Conservation (phyloP, 768 basidiomycete species). For the Boletellus emodensis region DNA sequence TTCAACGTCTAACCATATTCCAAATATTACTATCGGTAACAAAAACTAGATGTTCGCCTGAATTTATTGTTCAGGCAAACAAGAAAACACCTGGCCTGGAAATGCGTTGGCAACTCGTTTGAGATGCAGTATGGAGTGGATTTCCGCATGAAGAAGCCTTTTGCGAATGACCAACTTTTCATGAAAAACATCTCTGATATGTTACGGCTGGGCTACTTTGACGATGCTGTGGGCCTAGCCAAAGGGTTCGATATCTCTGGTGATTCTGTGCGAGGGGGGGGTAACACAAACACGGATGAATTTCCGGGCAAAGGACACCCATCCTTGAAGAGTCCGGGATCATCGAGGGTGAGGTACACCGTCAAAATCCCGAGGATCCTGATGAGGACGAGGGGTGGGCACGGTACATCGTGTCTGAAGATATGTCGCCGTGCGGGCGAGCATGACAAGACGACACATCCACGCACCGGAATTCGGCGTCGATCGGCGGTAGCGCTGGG, state of each 20-base stretch:
- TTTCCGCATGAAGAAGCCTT: not conserved
- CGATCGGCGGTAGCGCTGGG: conserved; percentile 75
- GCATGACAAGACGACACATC: not conserved
- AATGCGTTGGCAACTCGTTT: too few species aligned
- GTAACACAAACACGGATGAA: conserved; percentile 63
- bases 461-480: conserved; percentile 80
- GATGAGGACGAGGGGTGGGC: conserved; percentile 68
- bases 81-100: too few species aligned
- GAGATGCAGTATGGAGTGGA: too few species aligned
- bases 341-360: conserved; percentile 86
- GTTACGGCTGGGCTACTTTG: conserved; percentile 21
- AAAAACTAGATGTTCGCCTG: too few species aligned
- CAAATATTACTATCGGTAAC: too few species aligned
- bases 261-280: conserved; percentile 17
- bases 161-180: conserved; percentile 1
- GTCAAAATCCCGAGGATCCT: conserved; percentile 85
- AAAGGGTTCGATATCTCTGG: conserved; percentile 25
- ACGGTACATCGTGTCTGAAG: conserved; percentile 76
- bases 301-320: conserved; percentile 79
- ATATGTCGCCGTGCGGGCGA: not conserved
- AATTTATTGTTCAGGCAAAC: too few species aligned
- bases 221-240: conserved; percentile 17
- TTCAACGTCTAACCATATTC: too few species aligned
- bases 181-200: conserved; percentile 18
- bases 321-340: conserved; percentile 86